Percentiles rank a stretch among this genome's conserved stretches.
Conservation (phyloP, 495 filamentous ascomycete genomes). For the Physcia stellaris region DNA sequence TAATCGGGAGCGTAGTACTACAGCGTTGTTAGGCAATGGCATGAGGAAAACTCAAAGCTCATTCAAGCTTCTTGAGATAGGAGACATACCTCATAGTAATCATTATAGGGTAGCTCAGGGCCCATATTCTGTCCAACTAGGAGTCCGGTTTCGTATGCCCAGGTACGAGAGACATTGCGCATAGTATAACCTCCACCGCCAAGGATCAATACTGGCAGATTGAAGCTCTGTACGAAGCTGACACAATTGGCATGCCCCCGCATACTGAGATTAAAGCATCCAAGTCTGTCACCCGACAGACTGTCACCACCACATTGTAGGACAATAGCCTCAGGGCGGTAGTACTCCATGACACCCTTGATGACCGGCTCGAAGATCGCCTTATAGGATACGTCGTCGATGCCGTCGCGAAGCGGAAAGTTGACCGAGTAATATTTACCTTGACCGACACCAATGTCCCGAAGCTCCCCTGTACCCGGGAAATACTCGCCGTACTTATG, state of each 20-base stretch:
- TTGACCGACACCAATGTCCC: slow-evolving; percentile 83
- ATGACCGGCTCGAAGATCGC: slow-evolving; percentile 94
- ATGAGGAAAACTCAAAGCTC: not conserved
- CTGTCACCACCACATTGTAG: slow-evolving; percentile 95
- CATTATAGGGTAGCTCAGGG: slow-evolving; percentile 82
- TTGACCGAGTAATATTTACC: slow-evolving; percentile 96
- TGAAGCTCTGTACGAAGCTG: slow-evolving; percentile 85
- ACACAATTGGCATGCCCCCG: slow-evolving; percentile 95
- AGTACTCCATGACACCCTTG: slow-evolving; percentile 86
- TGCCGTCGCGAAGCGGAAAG: slow-evolving; percentile 91
- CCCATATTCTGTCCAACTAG: slow-evolving; percentile 72
- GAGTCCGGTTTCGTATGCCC: slow-evolving; percentile 91
- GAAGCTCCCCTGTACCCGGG: slow-evolving; percentile 88
- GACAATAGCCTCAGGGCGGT: slow-evolving; percentile 85
- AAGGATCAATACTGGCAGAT: slow-evolving; percentile 77
- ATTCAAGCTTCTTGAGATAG: not conserved
- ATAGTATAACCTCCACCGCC: slow-evolving; percentile 98
- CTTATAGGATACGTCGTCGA: slow-evolving; percentile 85
- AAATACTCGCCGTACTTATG: slow-evolving; percentile 99
- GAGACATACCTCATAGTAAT: slow-evolving; percentile 82
- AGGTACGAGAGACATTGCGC: slow-evolving; percentile 94
- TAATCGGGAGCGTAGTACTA: slow-evolving; percentile 97
- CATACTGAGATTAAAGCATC: slow-evolving; percentile 98
- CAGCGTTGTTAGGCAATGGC: slow-evolving; percentile 18
- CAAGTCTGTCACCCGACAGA: slow-evolving; percentile 84